phyloP scores from a whole-genome alignment of 768 basidiomycete species.

The Cystobasidium ongulense region DNA sequence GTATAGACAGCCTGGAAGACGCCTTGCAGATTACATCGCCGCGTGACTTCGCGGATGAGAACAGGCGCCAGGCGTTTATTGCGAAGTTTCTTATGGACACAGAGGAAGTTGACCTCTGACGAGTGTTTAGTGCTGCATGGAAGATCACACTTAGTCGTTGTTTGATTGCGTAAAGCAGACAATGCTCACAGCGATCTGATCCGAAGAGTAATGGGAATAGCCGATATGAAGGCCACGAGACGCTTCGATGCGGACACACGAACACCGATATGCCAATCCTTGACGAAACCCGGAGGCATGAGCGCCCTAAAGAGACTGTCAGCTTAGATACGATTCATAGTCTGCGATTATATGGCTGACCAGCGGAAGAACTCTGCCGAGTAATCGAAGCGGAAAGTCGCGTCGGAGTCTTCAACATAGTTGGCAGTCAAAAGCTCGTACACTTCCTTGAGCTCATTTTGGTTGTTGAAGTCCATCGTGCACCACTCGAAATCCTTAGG shows the following conservation, averaged over 20 bases:
- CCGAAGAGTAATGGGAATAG: conserved; percentile 75
- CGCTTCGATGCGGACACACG: conserved; percentile 72
- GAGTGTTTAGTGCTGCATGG: neutral
- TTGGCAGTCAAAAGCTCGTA: conserved; percentile 83
- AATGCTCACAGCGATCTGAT: conserved; percentile 67
- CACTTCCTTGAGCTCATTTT: conserved; percentile 77
- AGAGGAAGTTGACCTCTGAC: conserved; percentile 89
- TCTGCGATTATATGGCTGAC: conserved; percentile 48
- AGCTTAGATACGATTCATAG: neutral
- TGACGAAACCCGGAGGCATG: conserved; percentile 81
- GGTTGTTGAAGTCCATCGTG: conserved; percentile 66
- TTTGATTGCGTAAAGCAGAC: neutral
- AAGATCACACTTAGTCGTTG: neutral
- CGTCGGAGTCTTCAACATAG: conserved; percentile 94
- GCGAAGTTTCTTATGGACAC: conserved; percentile 92
- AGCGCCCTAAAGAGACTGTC: conserved; percentile 62
- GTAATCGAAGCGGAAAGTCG: conserved; percentile 94
- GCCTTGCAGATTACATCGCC: conserved; percentile 77
- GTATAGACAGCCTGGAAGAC: conserved; percentile 98
- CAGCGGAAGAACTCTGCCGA: conserved; percentile 87
- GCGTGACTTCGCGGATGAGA: conserved; percentile 92
- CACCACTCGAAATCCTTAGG: conserved; percentile 92
- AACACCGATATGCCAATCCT: conserved; percentile 94
- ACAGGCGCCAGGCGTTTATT: conserved; percentile 91
- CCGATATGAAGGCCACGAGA: conserved; percentile 92